Conservation (phyloP, 805 yeast genomes). For the Teunomyces panamensis region DNA sequence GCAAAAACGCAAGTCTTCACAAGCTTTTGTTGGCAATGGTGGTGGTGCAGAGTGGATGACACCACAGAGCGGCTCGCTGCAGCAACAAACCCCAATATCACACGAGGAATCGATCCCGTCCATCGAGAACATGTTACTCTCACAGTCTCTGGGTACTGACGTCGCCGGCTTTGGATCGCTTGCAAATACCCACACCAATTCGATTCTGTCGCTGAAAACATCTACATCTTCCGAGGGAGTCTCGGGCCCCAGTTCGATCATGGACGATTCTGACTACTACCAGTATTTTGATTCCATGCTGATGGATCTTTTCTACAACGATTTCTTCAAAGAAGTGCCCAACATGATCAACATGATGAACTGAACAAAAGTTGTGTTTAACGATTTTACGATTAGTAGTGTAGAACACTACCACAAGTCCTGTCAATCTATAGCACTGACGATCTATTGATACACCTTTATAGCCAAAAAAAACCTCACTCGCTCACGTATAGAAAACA, state of each 20-base stretch:
- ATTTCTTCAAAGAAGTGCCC: constrained; percentile 24
- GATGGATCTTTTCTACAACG: constrained; percentile 25
- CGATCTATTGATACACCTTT: too few species aligned
- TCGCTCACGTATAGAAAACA: constrained; percentile 1
- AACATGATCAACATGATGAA: constrained; percentile 14
- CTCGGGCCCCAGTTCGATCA: background rate
- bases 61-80: background rate
- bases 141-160: background rate
- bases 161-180: background rate
- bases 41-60: background rate
- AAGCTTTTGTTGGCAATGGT: background rate
- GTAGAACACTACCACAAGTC: background rate
- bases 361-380: background rate
- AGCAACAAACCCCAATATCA: background rate
- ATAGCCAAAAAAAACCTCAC: background rate
- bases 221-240: constrained; percentile 1
- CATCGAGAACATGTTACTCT: constrained; percentile 6
- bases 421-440: background rate
- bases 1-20: background rate
- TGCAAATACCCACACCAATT: background rate
- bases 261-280: constrained; percentile 15
- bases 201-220: background rate
- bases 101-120: constrained; percentile 8
- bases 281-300: constrained; percentile 25
- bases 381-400: background rate